A percentile compares a stretch with the other conserved stretches of the same genome.
phyloP scores from a whole-genome alignment of 768 basidiomycete genomes.

The Neoboletus magnificus region DNA sequence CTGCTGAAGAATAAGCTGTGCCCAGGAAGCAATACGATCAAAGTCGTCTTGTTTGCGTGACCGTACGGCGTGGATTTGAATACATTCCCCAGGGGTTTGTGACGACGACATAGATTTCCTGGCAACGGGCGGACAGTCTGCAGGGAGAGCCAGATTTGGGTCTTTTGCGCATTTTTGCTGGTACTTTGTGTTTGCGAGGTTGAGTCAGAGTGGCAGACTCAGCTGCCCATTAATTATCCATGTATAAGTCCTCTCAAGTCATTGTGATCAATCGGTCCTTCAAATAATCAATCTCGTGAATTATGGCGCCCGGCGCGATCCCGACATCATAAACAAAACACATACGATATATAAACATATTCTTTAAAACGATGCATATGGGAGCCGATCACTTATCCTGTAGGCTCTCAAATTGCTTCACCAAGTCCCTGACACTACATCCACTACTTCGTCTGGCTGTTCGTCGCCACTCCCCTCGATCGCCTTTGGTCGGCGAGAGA shows the following conservation, averaged over 20 bases:
- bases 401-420: conserved; percentile 55
- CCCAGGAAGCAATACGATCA: conserved; percentile 26
- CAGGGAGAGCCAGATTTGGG: conserved; percentile 28
- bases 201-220: too few species aligned
- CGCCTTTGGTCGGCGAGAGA: conserved; percentile 39
- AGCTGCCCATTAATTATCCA: too few species aligned
- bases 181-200: too few species aligned
- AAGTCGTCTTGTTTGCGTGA: conserved; percentile 17
- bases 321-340: conserved; percentile 9
- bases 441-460: conserved; percentile 55
- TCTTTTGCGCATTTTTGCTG: conserved; percentile 20
- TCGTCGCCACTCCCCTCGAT: conserved; percentile 32
- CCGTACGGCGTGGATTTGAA: not conserved
- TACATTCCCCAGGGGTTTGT: conserved; percentile 24
- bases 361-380: not conserved
- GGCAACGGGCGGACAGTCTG: too few species aligned
- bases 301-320: conserved; percentile 13
- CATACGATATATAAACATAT: conserved; percentile 1
- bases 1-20: conserved; percentile 20
- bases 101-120: conserved; percentile 24
- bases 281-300: not conserved
- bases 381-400: conserved; percentile 11
- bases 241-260: too few species aligned
- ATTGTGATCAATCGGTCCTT: not conserved
- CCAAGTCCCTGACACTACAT: conserved; percentile 70